Conservation (phyloP, 805 yeast species). For the Candida sonorensis region DNA sequence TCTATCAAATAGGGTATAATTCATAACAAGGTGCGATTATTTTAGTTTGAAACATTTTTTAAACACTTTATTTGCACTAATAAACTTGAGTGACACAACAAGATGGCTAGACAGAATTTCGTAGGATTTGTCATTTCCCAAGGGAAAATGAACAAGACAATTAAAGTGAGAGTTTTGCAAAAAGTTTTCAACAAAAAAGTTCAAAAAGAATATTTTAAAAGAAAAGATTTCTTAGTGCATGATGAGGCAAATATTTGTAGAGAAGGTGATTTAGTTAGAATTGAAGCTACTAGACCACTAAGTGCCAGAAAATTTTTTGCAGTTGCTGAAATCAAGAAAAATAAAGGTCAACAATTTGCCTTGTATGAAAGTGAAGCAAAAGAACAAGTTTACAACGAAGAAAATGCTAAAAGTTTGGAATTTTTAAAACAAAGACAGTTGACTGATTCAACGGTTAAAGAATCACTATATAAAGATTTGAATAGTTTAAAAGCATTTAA, state of each 20-base stretch:
- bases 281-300: slow-evolving; percentile 81
- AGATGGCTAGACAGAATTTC: slow-evolving; percentile 85
- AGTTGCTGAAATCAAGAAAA: slow-evolving; percentile 82
- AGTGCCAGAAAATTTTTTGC: slow-evolving; percentile 82
- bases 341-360: slow-evolving; percentile 89
- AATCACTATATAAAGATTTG: slow-evolving; percentile 27
- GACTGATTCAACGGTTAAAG: slow-evolving; percentile 14
- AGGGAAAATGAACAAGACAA: slow-evolving; percentile 94
- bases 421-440: slow-evolving; percentile 45
- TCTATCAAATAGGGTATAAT: too few relatives aligned
- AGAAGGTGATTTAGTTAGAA: slow-evolving; percentile 93
- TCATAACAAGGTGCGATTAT: too few relatives aligned
- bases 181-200: slow-evolving; percentile 64
- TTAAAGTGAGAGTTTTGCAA: slow-evolving; percentile 82
- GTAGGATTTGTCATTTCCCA: slow-evolving; percentile 91
- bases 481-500: slow-evolving; percentile 12
- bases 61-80: too few relatives aligned
- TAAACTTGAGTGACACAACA: too few relatives aligned
- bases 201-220: slow-evolving; percentile 67
- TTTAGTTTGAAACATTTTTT: too few relatives aligned
- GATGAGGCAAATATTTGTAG: slow-evolving; percentile 88
- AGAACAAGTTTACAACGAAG: slow-evolving; percentile 59
- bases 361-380: slow-evolving; percentile 70
- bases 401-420: slow-evolving; percentile 44
- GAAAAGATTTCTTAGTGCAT: slow-evolving; percentile 85